Evolutionary conservation across 202 grass and related monocot genomes (phyloP), one percentile per base, ranked within the genome.

Genomic region (Brachypodium distachyon): DNA sequence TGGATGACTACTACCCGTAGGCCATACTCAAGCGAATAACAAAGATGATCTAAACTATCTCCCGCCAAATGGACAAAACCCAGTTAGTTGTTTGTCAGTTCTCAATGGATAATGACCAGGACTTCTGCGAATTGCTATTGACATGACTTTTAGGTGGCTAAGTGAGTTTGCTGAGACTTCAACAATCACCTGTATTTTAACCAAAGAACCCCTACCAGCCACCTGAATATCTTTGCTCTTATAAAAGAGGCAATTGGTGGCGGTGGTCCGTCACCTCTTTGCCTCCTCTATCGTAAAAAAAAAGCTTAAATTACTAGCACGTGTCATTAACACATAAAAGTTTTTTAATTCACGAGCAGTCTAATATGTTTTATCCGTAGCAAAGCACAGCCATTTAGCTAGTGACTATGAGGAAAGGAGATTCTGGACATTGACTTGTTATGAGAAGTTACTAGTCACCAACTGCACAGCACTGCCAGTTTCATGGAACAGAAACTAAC

Each of bases 401-500:
- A n/a, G n/a, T 21, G 25, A 85, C 12, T 31, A 21, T 7, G 1
- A 41, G 41, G n/a, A 73, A 85, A 27, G 9, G 61, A 31, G 61
- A 47, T 37, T 56, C 17, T 73, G 8, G 7, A 31, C 31, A 29
- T 53, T 70, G 53, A 21, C 21, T 62, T 61, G 51, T 33, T 59
- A 68, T 59, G 58, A 36, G 22, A 37, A 56, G 42, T 39, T 23
- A 62, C 4, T 51, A 74, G 31, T 14, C 19, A 31, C n/a, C n/a
- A 67, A 54, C 37, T 36, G 49, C 37, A 71, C 56, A 54, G 22
- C 6, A 76, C 4, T 76, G 26, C 17, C 16, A 70, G 32, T 31
- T 80, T 58, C 17, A 73, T 55, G 36, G 36, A 29, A 54, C n/a
- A 17, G 32, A 74, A 74, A 54, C 44, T 71, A 82, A 98, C 96